Evolutionary conservation across 1,284 basidiomycete species (phyloP), one percentile per base, ranked within the genome.

Genomic region (Papiliotrema laurentii): DNA sequence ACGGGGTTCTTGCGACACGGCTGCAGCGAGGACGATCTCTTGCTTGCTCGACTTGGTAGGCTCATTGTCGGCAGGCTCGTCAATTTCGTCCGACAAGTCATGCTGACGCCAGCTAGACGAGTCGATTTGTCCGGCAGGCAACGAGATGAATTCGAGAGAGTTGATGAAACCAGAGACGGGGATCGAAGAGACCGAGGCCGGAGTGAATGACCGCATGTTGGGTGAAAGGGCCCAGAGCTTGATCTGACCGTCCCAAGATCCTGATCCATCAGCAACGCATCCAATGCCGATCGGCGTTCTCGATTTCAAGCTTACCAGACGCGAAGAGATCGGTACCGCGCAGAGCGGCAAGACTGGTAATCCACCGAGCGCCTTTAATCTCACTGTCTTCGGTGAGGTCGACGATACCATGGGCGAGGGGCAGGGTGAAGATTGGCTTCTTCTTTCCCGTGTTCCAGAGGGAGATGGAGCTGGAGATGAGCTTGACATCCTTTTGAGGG

Each of bases 371-470:
- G 25, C 84, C 85, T 16, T 79, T 77, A 1, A 22, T 27, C 16
- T 46, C 22, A 11, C 16, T 19, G 5, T 51, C 47, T 64, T 85
- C 80, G 50, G 88, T 80, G 45, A 91, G 75, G 46, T 64, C 54
- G 24, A 64, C 63, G 39, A 61, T 43, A 2, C 96, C 96, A 70
- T 99, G 94, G 1, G 90, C 88, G 35, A 94, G 77, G 5, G 85
- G 77, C 42, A 85, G 80, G 0, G 84, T 89, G 71, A 87, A 97
- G 43, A 96, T 76, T 0, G 94, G 90, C 74, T 98, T 98, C 79
- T 98, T 97, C 78, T 93, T 96, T 53, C 83, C 82, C n/a, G 84
- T 89, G 31, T 81, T 82, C 93, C 94, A 99, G 5, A 99, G 79
- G 55, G 83, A 87, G 63, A 98, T 85, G 5, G 89, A 86, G 1